Base-by-base conservation (phyloP, 192 early-diverging fungal genomes). In the Glomus cerebriforme region DNA sequence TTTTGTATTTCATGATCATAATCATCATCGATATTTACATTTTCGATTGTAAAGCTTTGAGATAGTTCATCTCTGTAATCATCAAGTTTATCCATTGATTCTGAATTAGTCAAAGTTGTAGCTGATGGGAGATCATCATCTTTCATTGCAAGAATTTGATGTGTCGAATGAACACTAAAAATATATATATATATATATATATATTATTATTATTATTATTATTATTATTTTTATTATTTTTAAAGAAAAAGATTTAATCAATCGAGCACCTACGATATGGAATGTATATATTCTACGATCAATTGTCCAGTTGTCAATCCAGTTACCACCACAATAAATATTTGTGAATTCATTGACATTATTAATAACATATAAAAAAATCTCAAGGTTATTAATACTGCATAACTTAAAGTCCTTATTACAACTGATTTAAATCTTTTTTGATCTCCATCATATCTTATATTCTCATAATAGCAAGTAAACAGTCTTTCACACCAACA, bases 301-400 rank as follows among this genome's bases (percentile, higher is more conserved):
- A 73, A 73, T 73, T 73, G 71, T 6, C 71, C 71, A 2, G 71
- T 73, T 19, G 71, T 73, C 24, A 73, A 73, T 31, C 71, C 71
- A 2, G 24, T 54, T 58, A 73, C 71, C 47, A 73, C 71, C 27
- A 73, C 43, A 27, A 73, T 49, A 73, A 73, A 73, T 37, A 73
- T 29, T 49, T 58, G 45, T 7, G 47, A 54, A 47, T 58, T 73
- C 71, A 73, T 73, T 1, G 39, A 47, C 71, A 73, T 73, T 22
- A 35, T 58, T 22, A 73, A 27, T 54, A 73, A 32, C 71, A 73
- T 73, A 54, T 73, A 73, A 73, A 73, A 45, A 37, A 73, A 31
- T 73, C 71, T 45, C 26, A 73, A 58, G 5, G n/a, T 49, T 17
- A 47, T 73, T 6, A 47, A 27, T 4, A 58, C 24, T 4, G 45